phyloP scores from a whole-genome alignment of 345 rosid species.

The Eucalyptus fibrosa region DNA sequence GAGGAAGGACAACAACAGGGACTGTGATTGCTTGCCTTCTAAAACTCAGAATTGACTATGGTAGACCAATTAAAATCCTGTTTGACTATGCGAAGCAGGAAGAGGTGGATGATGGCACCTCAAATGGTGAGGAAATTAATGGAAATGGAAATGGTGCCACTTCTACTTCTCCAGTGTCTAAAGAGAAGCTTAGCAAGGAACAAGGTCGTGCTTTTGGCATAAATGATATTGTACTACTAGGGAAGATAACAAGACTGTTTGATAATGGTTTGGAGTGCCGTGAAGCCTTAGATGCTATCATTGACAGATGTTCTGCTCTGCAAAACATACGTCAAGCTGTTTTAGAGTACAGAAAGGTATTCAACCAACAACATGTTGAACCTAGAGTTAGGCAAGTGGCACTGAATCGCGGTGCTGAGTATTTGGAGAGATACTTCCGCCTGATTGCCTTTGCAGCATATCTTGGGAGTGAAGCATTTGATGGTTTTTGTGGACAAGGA shows the following conservation, averaged over 20 bases:
- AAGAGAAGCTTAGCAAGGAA: conserved; percentile 26
- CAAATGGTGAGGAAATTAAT: conserved; percentile 87
- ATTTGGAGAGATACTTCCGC: conserved; percentile 79
- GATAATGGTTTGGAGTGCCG: conserved; percentile 89
- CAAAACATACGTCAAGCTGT: conserved; percentile 98
- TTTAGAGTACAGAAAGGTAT: conserved; percentile 64
- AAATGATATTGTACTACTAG: conserved; percentile 68
- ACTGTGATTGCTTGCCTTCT: conserved; percentile 98
- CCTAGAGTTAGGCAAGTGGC: conserved; percentile 88
- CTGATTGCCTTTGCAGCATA: conserved; percentile 97
- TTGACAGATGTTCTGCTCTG: conserved; percentile 92
- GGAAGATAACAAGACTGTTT: conserved; percentile 93
- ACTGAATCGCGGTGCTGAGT: conserved; percentile 89
- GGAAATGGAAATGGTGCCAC: conserved; percentile 18
- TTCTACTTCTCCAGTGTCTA: conserved; percentile 9
- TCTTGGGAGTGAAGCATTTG: conserved; percentile 92
- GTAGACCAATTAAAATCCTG: conserved; percentile 73
- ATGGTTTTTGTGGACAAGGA: conserved; percentile 81
- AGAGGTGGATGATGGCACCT: conserved; percentile 61
- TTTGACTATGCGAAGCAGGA: conserved; percentile 48
- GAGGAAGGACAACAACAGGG: conserved; percentile 99
- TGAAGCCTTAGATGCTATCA: conserved; percentile 84
- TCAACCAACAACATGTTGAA: conserved; percentile 91
- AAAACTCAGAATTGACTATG: conserved; percentile 74
- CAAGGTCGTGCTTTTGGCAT: conserved; percentile 73